A percentile compares a stretch with the other conserved stretches of the same genome.
Evolutionary conservation across 73 alveolate genomes (phyloP).

Genomic region (Diophrys sp.): DNA sequence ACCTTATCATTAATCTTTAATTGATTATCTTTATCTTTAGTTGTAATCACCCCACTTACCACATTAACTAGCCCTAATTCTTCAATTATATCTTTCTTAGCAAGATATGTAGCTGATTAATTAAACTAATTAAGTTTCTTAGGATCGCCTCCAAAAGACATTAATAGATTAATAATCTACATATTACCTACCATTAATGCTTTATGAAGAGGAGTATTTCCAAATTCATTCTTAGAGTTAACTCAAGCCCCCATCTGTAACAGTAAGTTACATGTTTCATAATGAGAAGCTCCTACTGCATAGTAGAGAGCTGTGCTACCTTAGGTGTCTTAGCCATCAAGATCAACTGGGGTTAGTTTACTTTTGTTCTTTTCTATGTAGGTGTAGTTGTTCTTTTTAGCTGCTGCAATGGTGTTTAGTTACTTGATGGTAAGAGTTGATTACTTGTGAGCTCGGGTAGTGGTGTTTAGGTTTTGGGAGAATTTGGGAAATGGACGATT

Average conservation of each 20-base stretch:
- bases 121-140: conserved; percentile 32
- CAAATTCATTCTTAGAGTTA: conserved; percentile 41
- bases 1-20: conserved; percentile 7
- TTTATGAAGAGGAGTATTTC: conserved; percentile 59
- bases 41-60: conserved; percentile 4
- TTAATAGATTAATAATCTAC: conserved; percentile 30
- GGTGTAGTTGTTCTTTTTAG: conserved; percentile 50
- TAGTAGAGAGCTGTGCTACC: conserved; percentile 56
- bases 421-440: conserved; percentile 36
- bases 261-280: conserved; percentile 41
- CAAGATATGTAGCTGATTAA: conserved; percentile 47
- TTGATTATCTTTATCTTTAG: conserved; percentile 5
- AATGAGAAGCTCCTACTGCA: conserved; percentile 46
- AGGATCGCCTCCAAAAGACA: conserved; percentile 34
- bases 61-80: conserved; percentile 22
- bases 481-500: conserved; percentile 5
- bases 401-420: conserved; percentile 45
- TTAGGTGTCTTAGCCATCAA: conserved; percentile 22
- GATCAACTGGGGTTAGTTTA: conserved; percentile 12
- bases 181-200: conserved; percentile 31
- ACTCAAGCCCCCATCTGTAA: conserved; percentile 42
- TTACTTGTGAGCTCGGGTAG: neutral
- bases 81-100: conserved; percentile 16
- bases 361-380: conserved; percentile 21
- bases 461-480: neutral